Percentiles rank a stretch among this genome's conserved stretches.
These are phyloP conservation scores for Stagonosporopsis chrysanthemi DNA, from an alignment of 2,329 filamentous ascomycete genomes.

Conservation along the genomic window DNA sequence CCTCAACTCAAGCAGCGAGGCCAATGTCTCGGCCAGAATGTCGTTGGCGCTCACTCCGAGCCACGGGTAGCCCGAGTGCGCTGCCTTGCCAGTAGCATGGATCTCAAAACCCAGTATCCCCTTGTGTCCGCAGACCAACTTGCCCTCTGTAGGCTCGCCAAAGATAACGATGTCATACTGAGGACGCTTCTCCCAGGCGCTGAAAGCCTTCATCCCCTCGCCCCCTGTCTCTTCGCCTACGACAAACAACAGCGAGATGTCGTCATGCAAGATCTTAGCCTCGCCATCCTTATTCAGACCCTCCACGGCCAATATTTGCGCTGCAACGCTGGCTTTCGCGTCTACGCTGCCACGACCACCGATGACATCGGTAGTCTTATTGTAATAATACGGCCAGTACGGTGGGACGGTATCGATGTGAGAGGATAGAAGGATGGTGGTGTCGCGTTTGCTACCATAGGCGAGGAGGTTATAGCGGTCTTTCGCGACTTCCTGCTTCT, in stretches of 20 bases:
- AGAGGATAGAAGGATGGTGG: slow-evolving; percentile 72
- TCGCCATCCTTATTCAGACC: slow-evolving; percentile 53
- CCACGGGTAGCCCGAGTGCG: slow-evolving; percentile 93
- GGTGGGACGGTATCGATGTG: slow-evolving; percentile 81
- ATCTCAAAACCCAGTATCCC: slow-evolving; percentile 76
- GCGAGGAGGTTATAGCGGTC: slow-evolving; percentile 80
- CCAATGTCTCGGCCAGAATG: slow-evolving; percentile 76
- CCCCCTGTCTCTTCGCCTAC: slow-evolving; percentile 86
- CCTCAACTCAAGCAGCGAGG: slow-evolving; percentile 62
- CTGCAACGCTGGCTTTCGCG: slow-evolving; percentile 66
- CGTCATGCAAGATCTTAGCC: slow-evolving; percentile 47
- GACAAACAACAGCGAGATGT: slow-evolving; percentile 64
- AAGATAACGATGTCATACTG: slow-evolving; percentile 78
- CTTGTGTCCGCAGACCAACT: slow-evolving; percentile 91
- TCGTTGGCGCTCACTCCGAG: slow-evolving; percentile 86
- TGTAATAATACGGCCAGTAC: slow-evolving; percentile 70
- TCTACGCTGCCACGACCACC: slow-evolving; percentile 77
- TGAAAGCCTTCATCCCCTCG: slow-evolving; percentile 74
- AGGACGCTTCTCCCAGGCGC: slow-evolving; percentile 41
- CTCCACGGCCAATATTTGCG: slow-evolving; percentile 74
- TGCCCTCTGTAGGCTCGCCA: slow-evolving; percentile 90
- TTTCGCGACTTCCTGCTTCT: slow-evolving; percentile 62
- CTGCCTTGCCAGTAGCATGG: slow-evolving; percentile 74
- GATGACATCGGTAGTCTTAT: slow-evolving; percentile 61
- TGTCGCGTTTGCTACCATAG: slow-evolving; percentile 61